Conservation (phyloP, 768 basidiomycete species). For the Suillus variegatus region DNA sequence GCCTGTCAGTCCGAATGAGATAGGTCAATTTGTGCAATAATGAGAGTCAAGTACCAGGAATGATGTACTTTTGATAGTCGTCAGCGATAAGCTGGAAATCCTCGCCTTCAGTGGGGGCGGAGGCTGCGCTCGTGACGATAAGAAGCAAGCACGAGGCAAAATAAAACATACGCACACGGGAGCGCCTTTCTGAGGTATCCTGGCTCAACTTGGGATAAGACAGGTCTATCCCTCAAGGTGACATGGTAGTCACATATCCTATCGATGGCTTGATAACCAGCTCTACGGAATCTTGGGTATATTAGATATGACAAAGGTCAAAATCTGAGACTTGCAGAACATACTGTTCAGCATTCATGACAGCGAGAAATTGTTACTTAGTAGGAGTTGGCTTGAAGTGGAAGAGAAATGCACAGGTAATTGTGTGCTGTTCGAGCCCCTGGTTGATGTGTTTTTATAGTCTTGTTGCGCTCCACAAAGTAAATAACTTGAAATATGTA, state of each 20-base stretch:
- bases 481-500: not conserved
- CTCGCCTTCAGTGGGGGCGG: constrained; percentile 71
- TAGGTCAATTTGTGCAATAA: not conserved
- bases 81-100: constrained; percentile 70
- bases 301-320: not conserved
- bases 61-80: constrained; percentile 78
- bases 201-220: constrained; percentile 78
- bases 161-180: constrained; percentile 46
- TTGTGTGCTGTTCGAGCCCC: not conserved
- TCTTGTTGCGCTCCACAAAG: not conserved
- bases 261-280: constrained; percentile 87
- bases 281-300: constrained; percentile 68
- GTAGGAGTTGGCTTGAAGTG: not conserved
- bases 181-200: constrained; percentile 76
- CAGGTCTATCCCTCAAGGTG: constrained; percentile 60
- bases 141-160: not conserved
- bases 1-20: constrained; percentile 40
- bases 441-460: not conserved
- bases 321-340: constrained; percentile 9
- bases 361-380: not conserved
- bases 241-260: constrained; percentile 88
- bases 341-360: constrained; percentile 54
- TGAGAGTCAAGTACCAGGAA: constrained; percentile 62
- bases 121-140: constrained; percentile 31
- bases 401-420: not conserved